Percentiles rank a stretch among this genome's conserved stretches.
Conservation (phyloP, 2,329 filamentous ascomycete species). For the Dryadomyces quercivorus region DNA sequence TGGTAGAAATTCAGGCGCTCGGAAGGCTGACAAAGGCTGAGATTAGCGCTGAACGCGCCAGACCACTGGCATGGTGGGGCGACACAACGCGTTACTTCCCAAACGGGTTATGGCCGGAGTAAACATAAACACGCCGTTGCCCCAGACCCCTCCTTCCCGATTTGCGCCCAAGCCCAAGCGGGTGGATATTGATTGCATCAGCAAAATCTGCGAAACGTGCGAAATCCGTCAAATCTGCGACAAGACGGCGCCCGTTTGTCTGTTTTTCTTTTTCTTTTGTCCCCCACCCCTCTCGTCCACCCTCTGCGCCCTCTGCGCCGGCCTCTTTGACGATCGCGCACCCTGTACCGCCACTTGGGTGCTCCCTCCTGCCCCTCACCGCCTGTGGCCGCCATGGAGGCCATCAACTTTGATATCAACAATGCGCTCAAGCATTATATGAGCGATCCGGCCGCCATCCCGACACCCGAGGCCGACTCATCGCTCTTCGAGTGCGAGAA, state of each 20-base stretch:
- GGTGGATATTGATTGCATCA: too few relatives aligned
- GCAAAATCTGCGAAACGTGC: background rate
- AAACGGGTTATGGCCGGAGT: conserved; percentile 13
- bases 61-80: background rate
- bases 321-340: background rate
- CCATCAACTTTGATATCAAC: conserved; percentile 88
- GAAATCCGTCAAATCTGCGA: background rate
- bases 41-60: background rate
- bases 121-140: conserved; percentile 24
- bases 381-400: conserved; percentile 44
- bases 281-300: background rate
- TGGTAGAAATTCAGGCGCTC: background rate
- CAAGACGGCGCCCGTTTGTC: background rate
- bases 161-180: background rate
- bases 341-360: too few relatives aligned
- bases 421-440: conserved; percentile 94
- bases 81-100: conserved; percentile 3
- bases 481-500: conserved; percentile 84
- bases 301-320: background rate
- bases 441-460: conserved; percentile 74
- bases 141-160: background rate
- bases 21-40: conserved; percentile 1
- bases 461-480: conserved; percentile 74
- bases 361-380: background rate
- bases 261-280: background rate